Conservation (phyloP, 179 eudicot species). For the Beta lomatogona region DNA sequence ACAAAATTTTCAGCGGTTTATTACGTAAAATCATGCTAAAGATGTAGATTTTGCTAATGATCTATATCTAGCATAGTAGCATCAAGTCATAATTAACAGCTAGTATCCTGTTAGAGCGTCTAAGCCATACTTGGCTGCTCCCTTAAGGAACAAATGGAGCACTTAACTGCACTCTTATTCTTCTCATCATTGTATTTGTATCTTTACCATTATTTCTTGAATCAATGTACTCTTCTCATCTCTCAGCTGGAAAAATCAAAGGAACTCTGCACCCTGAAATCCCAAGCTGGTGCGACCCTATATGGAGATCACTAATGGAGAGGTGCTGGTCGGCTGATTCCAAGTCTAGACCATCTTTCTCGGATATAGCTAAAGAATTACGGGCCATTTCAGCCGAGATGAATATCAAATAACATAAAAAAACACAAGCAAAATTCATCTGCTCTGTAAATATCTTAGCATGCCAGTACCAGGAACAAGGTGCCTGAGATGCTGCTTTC, state of each 20-base stretch:
- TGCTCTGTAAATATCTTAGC: background rate
- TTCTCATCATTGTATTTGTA: too few relatives aligned
- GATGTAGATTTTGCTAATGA: background rate
- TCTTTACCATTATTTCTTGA: background rate
- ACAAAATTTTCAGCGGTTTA: too few relatives aligned
- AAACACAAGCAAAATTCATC: background rate
- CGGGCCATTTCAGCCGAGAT: constrained; percentile 10
- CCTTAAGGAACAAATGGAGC: too few relatives aligned
- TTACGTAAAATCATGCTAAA: too few relatives aligned
- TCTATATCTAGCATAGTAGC: background rate
- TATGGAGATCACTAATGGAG: constrained; percentile 27
- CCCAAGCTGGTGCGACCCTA: constrained; percentile 26
- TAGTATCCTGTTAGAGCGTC: too few relatives aligned
- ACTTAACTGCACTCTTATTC: too few relatives aligned
- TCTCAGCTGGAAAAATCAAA: constrained; percentile 18
- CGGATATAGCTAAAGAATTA: constrained; percentile 25
- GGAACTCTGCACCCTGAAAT: constrained; percentile 26
- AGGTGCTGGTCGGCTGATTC: constrained; percentile 29
- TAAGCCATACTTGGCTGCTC: too few relatives aligned
- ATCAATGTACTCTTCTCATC: background rate
- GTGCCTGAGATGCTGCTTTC: constrained; percentile 22
- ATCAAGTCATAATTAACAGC: background rate
- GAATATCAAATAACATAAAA: background rate
- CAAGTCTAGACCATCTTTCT: constrained; percentile 20
- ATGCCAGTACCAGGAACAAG: background rate